Conservation (phyloP, 208 protist genomes). For the Zelonia costaricensis region DNA sequence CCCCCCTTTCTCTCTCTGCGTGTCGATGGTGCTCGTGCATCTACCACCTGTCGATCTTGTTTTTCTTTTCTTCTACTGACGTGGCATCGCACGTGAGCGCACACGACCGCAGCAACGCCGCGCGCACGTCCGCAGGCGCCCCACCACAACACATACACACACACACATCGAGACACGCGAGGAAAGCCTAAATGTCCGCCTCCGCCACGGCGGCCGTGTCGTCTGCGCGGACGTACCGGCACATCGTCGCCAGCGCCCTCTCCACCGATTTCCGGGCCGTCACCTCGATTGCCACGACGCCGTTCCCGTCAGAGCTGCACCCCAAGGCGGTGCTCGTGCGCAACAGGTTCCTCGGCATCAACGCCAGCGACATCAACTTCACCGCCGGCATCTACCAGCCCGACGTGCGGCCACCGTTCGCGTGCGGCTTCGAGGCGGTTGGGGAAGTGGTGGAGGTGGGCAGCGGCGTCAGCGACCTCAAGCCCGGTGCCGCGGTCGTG, state of each 20-base stretch:
- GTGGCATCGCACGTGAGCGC: no score
- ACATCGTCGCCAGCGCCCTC: constrained; percentile 64
- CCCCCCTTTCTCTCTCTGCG: no score
- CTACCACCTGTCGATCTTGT: no score
- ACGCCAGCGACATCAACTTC: constrained; percentile 92
- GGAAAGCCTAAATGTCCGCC: constrained; percentile 7
- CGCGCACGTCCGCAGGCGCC: no score
- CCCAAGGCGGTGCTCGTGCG: constrained; percentile 74
- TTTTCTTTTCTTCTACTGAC: no score
- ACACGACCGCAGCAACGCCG: no score
- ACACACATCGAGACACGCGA: neutral
- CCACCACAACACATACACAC: neutral
- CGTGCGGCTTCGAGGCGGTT: constrained; percentile 86
- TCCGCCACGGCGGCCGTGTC: no score
- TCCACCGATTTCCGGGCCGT: constrained; percentile 75
- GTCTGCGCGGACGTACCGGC: constrained; percentile 39
- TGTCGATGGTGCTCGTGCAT: no score
- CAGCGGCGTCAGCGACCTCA: constrained; percentile 40
- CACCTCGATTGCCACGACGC: constrained; percentile 38
- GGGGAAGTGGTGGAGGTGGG: constrained; percentile 74
- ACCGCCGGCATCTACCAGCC: constrained; percentile 81
- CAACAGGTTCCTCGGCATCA: constrained; percentile 84
- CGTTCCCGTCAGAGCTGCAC: constrained; percentile 43
- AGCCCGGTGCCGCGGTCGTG: constrained; percentile 57
- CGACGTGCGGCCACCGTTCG: constrained; percentile 74